Conservation (phyloP, 768 basidiomycete species). For the Sporobolomyces phaffii region DNA sequence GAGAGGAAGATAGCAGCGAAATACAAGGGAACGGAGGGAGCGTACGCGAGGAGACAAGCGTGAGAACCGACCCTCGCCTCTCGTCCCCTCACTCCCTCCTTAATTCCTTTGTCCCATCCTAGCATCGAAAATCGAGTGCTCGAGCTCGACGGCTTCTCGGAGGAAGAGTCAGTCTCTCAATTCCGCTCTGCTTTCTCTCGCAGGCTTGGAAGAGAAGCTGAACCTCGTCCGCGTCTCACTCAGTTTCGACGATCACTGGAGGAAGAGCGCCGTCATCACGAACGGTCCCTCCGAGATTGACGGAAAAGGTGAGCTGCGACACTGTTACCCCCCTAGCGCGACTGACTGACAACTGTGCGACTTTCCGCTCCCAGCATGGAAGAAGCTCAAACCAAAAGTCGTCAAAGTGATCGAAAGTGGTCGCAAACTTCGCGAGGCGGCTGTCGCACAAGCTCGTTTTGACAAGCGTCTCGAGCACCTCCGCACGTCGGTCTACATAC, state of each 20-base stretch:
- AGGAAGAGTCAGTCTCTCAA: neutral
- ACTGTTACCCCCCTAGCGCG: neutral
- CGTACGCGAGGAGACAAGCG: neutral
- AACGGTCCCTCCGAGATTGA: neutral
- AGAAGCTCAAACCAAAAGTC: conserved; percentile 6
- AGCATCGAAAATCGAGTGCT: neutral
- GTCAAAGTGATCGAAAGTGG: conserved; percentile 1
- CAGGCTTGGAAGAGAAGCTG: neutral
- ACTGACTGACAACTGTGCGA: neutral
- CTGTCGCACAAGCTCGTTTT: neutral
- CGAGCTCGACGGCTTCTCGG: neutral
- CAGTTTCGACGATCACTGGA: neutral
- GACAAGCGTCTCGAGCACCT: neutral
- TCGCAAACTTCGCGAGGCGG: neutral
- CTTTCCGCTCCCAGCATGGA: neutral
- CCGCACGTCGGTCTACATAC: neutral
- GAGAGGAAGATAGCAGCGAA: neutral
- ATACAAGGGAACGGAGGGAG: neutral
- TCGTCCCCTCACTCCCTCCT: neutral
- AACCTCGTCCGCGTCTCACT: neutral
- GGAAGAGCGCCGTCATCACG: neutral
- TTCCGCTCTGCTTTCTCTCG: too few relatives aligned
- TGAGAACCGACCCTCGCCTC: neutral
- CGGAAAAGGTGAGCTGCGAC: neutral
- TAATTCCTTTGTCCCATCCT: neutral